Conservation (phyloP, 345 rosid species). For the Corchorus olitorius region DNA sequence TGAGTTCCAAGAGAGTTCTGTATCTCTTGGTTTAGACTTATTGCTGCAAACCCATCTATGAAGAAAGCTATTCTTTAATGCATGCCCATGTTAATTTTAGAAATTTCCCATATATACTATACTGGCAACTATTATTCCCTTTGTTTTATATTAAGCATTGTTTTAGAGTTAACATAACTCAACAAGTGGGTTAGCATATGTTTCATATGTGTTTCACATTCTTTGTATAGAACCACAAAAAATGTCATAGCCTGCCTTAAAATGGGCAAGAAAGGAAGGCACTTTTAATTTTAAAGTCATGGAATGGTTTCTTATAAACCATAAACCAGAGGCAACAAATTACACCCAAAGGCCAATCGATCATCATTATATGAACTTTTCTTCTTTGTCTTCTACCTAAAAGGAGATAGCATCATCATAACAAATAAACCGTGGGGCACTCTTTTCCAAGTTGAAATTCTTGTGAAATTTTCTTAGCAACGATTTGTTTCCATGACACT, state of each 20-base stretch:
- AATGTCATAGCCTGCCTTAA: neutral
- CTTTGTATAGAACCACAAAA: neutral
- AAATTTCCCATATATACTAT: too few relatives aligned
- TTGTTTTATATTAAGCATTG: neutral
- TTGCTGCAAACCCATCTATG: too few relatives aligned
- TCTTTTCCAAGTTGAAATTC: neutral
- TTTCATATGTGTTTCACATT: too few relatives aligned
- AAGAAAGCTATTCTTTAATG: too few relatives aligned
- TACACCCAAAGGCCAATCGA: neutral
- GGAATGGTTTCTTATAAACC: constrained; percentile 5
- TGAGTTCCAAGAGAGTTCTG: too few relatives aligned
- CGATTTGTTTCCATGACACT: neutral
- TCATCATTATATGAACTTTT: neutral
- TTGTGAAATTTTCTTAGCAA: neutral
- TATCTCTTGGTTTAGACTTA: too few relatives aligned
- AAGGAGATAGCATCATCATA: neutral
- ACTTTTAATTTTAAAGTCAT: neutral
- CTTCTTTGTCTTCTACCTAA: neutral
- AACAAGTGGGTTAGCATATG: too few relatives aligned
- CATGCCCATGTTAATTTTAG: too few relatives aligned
- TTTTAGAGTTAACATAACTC: too few relatives aligned
- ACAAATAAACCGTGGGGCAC: neutral
- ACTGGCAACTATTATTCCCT: too few relatives aligned
- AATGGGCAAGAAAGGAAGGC: neutral
- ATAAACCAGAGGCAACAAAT: neutral